phyloP scores from a whole-genome alignment of 2,329 filamentous ascomycete genomes.

The Emericellopsis cladophorae region DNA sequence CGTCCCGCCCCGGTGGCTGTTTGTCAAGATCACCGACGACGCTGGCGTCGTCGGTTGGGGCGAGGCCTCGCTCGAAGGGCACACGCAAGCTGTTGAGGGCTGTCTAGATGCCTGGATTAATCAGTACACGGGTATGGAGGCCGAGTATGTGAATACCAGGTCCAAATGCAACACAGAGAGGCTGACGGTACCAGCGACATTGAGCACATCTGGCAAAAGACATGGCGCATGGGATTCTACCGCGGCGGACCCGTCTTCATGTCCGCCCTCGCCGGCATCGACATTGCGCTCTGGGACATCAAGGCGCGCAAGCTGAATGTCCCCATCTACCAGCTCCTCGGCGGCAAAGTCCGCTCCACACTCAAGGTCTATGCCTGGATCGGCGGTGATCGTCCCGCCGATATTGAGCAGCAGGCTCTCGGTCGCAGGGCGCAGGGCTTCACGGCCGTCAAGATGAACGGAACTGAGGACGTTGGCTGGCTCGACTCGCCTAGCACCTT shows the following conservation, averaged over 20 bases:
- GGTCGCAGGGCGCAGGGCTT: conserved; percentile 39
- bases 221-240: conserved; percentile 62
- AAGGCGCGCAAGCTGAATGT: conserved; percentile 47
- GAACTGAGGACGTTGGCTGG: conserved; percentile 64
- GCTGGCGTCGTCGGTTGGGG: conserved; percentile 57
- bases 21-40: conserved; percentile 63
- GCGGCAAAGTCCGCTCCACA: conserved; percentile 59
- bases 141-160: conserved; percentile 40
- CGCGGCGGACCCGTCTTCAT: conserved; percentile 70
- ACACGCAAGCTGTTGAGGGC: conserved; percentile 62
- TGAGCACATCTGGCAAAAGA: conserved; percentile 68
- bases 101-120: conserved; percentile 54
- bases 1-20: conserved; percentile 63
- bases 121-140: conserved; percentile 53
- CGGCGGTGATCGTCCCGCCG: conserved; percentile 57
- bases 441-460: conserved; percentile 66
- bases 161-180: not conserved
- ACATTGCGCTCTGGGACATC: conserved; percentile 71
- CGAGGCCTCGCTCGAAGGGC: conserved; percentile 62
- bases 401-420: conserved; percentile 49
- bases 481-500: conserved; percentile 57
- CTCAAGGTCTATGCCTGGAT: conserved; percentile 70
- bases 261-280: conserved; percentile 64
- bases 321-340: conserved; percentile 61
- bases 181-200: conserved; percentile 42